Evolutionary conservation across 108 stramenopile species (phyloP), one percentile per base, ranked within the genome.

Genomic region (Skeletonema menzelii): DNA sequence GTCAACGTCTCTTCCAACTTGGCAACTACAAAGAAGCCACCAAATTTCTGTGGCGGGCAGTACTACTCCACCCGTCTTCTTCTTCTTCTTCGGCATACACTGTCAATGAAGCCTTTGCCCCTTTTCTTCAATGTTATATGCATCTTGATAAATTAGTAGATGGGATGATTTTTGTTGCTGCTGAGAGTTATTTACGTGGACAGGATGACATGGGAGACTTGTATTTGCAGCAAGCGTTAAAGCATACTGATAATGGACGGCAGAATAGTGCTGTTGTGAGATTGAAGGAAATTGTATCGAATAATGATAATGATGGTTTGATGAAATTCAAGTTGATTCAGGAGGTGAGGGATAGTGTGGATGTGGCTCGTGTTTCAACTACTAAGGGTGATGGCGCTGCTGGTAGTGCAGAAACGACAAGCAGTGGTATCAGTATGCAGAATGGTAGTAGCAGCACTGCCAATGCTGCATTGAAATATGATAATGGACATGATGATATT

Each of bases 111-210:
- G 90, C 86, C 24, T 94, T 89, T 68, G 32, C 63, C 12, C 63
- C 65, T 5, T 94, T 94, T 59, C 42, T 94, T 19, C 79, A 89
- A 56, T 94, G 90, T 62, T 91, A 85, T 49, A 14, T 62, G 17
- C 31, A 85, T 10, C 86, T 82, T 55, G 77, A 67, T 26, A 63
- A 75, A 61, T 34, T 84, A 8, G 87, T 76, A 10, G 93, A 94
- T 58, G 93, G 88, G 37, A 87, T 90, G 20, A 77, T 85, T 6
- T 90, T 78, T 53, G 79, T 94, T 49, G 84, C 88, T 1, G 77
- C 71, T 24, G 90, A 94, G 69, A 82, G 82, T 3, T 81, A 87
- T 56, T 70, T 72, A 28, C 77, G 93, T n/a, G 86, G 84, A 26
- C 90, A 91, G 60, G 70, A 65, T n/a, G 70, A 83, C 13, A 91